Evolutionary conservation across 495 filamentous ascomycete genomes (phyloP).

Genomic region (Coniosporium apollinis): DNA sequence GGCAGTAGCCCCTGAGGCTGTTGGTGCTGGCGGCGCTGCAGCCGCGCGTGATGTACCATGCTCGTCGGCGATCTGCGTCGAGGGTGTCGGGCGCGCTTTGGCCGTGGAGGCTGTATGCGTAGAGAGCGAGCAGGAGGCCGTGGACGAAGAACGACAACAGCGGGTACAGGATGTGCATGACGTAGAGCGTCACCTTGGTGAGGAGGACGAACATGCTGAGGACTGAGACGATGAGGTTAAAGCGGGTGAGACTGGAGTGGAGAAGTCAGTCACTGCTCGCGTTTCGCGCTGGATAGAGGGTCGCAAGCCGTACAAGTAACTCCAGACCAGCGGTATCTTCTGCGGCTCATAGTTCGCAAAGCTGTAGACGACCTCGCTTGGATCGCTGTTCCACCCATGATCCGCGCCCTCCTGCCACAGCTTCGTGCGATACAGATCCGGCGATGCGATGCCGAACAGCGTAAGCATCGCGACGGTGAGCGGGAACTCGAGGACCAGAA

Average conservation of each 20-base stretch:
- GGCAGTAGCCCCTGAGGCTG: conserved; percentile 47
- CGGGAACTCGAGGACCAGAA: conserved; percentile 54
- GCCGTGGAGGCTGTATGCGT: conserved; percentile 45
- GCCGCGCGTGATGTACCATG: conserved; percentile 72
- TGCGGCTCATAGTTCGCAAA: conserved; percentile 57
- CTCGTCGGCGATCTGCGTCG: conserved; percentile 46
- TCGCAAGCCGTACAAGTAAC: conserved; percentile 45
- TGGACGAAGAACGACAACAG: conserved; percentile 45
- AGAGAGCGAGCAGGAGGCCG: conserved; percentile 42
- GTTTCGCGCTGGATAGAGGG: neutral
- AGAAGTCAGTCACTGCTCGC: neutral
- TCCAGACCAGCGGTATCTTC: conserved; percentile 63
- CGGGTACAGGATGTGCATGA: conserved; percentile 58
- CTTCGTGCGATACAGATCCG: conserved; percentile 59
- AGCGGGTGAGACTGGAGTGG: conserved; percentile 56
- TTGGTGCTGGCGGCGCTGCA: conserved; percentile 46
- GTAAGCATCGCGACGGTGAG: conserved; percentile 55
- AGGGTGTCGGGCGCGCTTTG: conserved; percentile 70
- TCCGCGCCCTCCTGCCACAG: conserved; percentile 70
- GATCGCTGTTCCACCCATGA: conserved; percentile 71
- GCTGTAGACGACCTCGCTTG: conserved; percentile 53
- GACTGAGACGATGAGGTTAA: conserved; percentile 68
- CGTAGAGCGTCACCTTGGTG: conserved; percentile 45
- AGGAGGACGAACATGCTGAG: conserved; percentile 53
- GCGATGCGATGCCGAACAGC: conserved; percentile 66